A percentile compares a stretch with the other conserved stretches of the same genome.
Conservation (phyloP, 306 rosid genomes). For the Cucurbita ficifolia region DNA sequence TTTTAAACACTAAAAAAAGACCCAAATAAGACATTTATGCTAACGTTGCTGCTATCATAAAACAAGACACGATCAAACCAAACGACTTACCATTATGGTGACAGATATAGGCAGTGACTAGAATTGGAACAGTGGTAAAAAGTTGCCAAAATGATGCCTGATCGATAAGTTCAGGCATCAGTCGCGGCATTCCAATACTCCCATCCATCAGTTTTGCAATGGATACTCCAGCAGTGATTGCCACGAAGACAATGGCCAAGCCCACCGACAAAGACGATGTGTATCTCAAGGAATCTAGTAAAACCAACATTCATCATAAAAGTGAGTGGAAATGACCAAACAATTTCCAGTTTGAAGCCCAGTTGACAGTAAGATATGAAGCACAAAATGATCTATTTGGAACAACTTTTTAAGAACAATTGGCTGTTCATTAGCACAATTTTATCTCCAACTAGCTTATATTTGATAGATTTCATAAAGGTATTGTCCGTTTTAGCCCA, state of each 20-base stretch:
- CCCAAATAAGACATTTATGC: not conserved
- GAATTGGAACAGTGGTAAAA: constrained; percentile 44
- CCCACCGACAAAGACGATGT: constrained; percentile 56
- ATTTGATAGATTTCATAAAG: not conserved
- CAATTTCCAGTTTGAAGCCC: not conserved
- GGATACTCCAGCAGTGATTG: constrained; percentile 41
- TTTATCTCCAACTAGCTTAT: not conserved
- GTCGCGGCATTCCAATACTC: constrained; percentile 36
- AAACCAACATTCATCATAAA: constrained; percentile 6
- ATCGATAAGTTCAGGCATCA: constrained; percentile 32
- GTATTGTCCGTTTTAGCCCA: too few species aligned
- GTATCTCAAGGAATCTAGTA: constrained; percentile 45
- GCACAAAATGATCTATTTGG: not conserved
- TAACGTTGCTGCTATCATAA: not conserved
- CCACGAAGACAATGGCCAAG: constrained; percentile 45
- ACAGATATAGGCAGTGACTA: constrained; percentile 59
- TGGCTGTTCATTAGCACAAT: not conserved
- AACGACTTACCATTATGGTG: constrained; percentile 39
- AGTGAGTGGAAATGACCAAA: not conserved
- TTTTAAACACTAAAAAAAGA: too few species aligned
- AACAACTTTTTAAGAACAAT: not conserved
- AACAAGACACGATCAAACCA: not conserved
- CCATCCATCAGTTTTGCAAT: constrained; percentile 31
- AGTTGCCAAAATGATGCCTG: constrained; percentile 55
- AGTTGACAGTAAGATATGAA: not conserved